Conservation (phyloP, 148 eudicot species). For the Persicaria maculosa region DNA sequence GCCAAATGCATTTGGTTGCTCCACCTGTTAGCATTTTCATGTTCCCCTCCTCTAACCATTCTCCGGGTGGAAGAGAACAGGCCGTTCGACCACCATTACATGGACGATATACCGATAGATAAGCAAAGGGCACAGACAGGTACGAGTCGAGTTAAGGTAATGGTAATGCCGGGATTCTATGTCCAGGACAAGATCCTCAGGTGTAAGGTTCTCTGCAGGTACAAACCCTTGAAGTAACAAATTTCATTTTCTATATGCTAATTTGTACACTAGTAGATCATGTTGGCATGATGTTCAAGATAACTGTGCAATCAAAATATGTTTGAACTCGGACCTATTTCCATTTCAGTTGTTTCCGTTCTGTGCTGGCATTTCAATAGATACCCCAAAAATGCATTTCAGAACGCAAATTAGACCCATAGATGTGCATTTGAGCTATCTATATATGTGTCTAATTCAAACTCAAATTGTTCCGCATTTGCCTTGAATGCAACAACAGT, state of each 20-base stretch:
- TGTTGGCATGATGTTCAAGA: neutral
- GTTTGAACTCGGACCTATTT: too few species aligned
- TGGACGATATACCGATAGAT: conserved; percentile 71
- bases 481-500: too few species aligned
- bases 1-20: conserved; percentile 92
- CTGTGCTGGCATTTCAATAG: neutral
- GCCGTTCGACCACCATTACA: conserved; percentile 57
- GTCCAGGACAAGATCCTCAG: conserved; percentile 71
- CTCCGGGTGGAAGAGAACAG: conserved; percentile 77
- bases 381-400: too few species aligned
- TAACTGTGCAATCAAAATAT: neutral
- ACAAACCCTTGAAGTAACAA: conserved; percentile 23
- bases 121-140: conserved; percentile 47
- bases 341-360: neutral
- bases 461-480: too few species aligned
- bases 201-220: conserved; percentile 91
- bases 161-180: conserved; percentile 98
- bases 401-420: too few species aligned
- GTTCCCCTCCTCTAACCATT: conserved; percentile 51
- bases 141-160: conserved; percentile 55
- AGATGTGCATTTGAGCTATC: too few species aligned
- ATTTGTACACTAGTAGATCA: neutral
- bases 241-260: neutral
- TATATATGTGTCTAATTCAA: too few species aligned
- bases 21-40: conserved; percentile 87